These are phyloP conservation scores for Phlebopus sp. DNA, from an alignment of 1,284 basidiomycete species.

Conservation along the genomic window DNA sequence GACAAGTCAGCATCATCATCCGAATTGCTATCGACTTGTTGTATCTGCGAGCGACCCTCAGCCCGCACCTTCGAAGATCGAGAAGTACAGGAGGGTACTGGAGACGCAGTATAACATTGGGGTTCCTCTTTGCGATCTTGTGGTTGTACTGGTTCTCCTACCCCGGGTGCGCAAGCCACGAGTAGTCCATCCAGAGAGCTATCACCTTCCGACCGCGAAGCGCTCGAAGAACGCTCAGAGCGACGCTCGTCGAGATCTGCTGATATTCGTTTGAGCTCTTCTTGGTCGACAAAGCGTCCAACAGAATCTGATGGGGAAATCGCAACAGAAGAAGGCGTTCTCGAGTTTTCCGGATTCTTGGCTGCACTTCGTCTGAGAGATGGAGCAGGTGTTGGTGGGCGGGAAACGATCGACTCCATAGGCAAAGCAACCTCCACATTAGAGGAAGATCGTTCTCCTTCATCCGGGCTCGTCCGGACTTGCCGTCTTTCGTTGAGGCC, in stretches of 20 bases:
- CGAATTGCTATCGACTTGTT: conserved; percentile 5
- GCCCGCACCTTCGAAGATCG: neutral
- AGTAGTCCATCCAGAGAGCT: conserved; percentile 11
- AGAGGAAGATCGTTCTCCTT: conserved; percentile 8
- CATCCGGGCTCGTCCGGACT: conserved; percentile 27
- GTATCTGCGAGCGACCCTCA: conserved; percentile 1
- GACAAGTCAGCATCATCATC: conserved; percentile 25
- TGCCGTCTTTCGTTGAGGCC: conserved; percentile 68
- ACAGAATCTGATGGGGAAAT: conserved; percentile 10
- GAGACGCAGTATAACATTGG: neutral
- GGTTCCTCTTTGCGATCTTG: neutral
- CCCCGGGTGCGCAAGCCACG: neutral
- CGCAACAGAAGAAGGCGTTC: neutral
- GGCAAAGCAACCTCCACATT: neutral
- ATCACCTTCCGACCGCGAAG: conserved; percentile 20
- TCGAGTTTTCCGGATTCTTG: neutral
- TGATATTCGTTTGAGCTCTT: conserved; percentile 33
- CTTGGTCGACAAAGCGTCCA: conserved; percentile 27
- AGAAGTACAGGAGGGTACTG: neutral
- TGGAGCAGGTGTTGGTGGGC: neutral
- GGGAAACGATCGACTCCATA: neutral
- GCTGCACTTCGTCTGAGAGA: conserved; percentile 1
- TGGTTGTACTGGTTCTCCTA: neutral
- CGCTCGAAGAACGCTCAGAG: conserved; percentile 31
- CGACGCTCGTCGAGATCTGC: conserved; percentile 34